Percentiles rank a stretch among this genome's conserved stretches.
These are phyloP conservation scores for Bocquillonia castaneifolia DNA, from an alignment of 441 rosid genomes.

Conservation along the genomic window DNA sequence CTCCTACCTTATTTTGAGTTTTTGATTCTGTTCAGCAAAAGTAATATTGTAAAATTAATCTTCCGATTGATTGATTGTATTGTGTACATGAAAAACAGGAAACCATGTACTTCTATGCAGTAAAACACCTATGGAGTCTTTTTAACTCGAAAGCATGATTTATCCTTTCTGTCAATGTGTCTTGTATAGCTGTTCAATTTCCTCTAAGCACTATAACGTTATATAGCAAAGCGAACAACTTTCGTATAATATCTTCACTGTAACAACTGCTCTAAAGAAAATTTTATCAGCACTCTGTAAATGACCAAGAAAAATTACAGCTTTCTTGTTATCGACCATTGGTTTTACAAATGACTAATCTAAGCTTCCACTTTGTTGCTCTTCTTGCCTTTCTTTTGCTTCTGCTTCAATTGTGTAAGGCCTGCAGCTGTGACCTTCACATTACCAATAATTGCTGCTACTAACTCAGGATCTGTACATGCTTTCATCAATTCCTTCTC, in stretches of 20 bases:
- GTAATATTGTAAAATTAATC: not conserved
- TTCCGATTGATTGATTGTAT: not conserved
- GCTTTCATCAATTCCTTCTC: constrained; percentile 98
- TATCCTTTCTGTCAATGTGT: not conserved
- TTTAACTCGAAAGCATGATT: not conserved
- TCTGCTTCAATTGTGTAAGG: constrained; percentile 87
- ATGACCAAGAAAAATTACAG: not conserved
- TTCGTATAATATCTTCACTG: not conserved
- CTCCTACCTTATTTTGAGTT: not conserved
- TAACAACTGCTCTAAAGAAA: not conserved
- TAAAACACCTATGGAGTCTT: not conserved
- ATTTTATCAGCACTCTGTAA: not conserved
- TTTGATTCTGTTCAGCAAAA: constrained; percentile 4
- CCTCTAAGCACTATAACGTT: not conserved
- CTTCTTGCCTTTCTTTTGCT: constrained; percentile 90
- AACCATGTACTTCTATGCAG: not conserved
- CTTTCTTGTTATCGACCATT: not conserved
- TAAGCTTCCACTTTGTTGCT: constrained; percentile 37
- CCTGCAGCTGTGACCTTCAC: constrained; percentile 89
- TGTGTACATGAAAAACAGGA: not conserved
- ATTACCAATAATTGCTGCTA: constrained; percentile 85
- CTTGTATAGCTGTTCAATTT: not conserved
- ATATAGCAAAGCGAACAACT: too few relatives aligned
- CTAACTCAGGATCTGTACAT: constrained; percentile 85
- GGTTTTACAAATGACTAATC: not conserved